phyloP scores from a whole-genome alignment of 169 alveolate species.

The Babesia gibsoni region DNA sequence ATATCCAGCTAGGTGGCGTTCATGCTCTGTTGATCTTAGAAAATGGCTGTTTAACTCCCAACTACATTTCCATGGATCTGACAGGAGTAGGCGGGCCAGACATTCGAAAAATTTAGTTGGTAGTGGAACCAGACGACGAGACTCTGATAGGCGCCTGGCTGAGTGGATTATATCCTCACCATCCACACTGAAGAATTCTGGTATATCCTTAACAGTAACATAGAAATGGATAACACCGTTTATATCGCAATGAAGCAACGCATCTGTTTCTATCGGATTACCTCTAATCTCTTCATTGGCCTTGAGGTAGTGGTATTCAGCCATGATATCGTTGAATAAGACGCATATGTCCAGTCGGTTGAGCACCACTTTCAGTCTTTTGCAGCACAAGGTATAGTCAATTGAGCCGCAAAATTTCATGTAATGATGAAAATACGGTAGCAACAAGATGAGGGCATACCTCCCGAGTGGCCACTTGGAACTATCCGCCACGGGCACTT shows the following conservation, averaged over 20 bases:
- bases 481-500: not conserved
- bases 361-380: not conserved
- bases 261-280: not conserved
- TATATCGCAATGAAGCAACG: not conserved
- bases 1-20: not conserved
- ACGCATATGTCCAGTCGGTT: not conserved
- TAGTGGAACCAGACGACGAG: not conserved
- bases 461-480: not conserved
- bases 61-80: not conserved
- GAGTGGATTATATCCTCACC: not conserved
- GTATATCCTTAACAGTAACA: not conserved
- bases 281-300: not conserved
- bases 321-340: not conserved
- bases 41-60: not conserved
- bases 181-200: not conserved
- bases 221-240: not conserved
- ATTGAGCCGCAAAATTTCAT: not conserved
- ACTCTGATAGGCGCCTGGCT: not conserved
- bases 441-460: not conserved
- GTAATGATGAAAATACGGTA: slow-evolving; percentile 19
- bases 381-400: not conserved
- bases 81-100: not conserved
- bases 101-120: not conserved
- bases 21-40: not conserved
- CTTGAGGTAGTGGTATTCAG: not conserved